phyloP scores from a whole-genome alignment of 2,329 filamentous ascomycete species.

The Cryphonectria carpinicola region DNA sequence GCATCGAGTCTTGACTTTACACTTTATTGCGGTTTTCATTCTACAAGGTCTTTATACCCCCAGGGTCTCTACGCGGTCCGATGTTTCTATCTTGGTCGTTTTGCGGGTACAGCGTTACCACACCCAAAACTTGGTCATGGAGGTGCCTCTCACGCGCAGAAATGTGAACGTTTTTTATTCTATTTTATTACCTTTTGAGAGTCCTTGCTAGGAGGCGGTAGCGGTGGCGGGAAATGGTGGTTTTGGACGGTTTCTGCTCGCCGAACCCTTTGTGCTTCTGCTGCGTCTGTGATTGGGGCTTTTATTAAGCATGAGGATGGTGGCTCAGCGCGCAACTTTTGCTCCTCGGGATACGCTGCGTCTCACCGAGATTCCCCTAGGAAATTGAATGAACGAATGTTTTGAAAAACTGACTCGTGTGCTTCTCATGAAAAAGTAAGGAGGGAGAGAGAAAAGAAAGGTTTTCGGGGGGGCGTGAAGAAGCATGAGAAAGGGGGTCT shows the following conservation, averaged over 20 bases:
- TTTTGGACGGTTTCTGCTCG: not conserved
- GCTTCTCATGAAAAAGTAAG: not conserved
- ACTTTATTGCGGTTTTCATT: slow-evolving; percentile 17
- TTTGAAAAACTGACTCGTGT: not conserved
- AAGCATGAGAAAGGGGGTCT: not conserved
- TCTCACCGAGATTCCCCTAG: not conserved
- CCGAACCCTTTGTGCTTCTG: not conserved
- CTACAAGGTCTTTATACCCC: slow-evolving; percentile 28
- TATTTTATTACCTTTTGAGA: not conserved
- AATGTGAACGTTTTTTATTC: not conserved
- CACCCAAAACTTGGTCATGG: not conserved
- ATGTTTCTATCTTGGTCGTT: not conserved
- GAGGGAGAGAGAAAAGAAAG: not conserved
- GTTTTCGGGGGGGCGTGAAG: not conserved
- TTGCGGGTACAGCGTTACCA: not conserved
- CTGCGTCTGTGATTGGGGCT: not conserved
- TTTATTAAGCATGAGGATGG: not conserved
- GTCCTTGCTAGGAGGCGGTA: not conserved
- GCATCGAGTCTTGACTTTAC: slow-evolving; percentile 15
- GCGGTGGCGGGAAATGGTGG: not conserved
- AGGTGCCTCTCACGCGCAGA: not conserved
- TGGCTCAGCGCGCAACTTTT: not conserved
- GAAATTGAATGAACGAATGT: not conserved
- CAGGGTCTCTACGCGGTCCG: slow-evolving; percentile 16
- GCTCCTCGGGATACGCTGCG: not conserved